Evolutionary conservation across 768 basidiomycete species (phyloP).

Genomic region (Pleurotus pulmonarius): DNA sequence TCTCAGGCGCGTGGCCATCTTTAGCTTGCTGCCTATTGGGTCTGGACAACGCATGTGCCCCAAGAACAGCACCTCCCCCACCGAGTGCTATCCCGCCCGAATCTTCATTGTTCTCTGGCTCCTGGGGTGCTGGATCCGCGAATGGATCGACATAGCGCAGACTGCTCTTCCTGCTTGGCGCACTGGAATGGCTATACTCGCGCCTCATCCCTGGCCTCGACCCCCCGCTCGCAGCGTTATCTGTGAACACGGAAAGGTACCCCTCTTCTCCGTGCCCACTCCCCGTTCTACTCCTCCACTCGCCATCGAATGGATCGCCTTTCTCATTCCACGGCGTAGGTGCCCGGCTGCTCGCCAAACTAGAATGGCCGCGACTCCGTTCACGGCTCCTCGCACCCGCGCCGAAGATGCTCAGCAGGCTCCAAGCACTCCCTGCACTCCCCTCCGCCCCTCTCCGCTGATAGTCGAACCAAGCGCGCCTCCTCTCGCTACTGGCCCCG

Average conservation of each 20-base stretch:
- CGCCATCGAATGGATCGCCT: constrained; percentile 48
- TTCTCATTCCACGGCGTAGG: constrained; percentile 38
- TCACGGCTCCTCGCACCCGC: constrained; percentile 31
- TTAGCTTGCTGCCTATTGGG: not conserved
- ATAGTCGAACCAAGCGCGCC: constrained; percentile 27
- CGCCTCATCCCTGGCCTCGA: constrained; percentile 22
- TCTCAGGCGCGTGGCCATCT: not conserved
- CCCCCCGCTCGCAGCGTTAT: constrained; percentile 11
- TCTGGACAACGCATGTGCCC: constrained; percentile 8
- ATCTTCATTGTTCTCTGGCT: not conserved
- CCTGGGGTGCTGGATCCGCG: constrained; percentile 30
- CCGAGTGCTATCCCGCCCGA: constrained; percentile 5
- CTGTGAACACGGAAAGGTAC: not conserved
- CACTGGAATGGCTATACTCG: constrained; percentile 36
- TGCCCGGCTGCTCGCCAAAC: constrained; percentile 17
- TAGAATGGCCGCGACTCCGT: constrained; percentile 25
- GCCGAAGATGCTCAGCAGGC: constrained; percentile 43
- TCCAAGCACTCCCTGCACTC: constrained; percentile 50
- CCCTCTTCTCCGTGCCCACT: constrained; percentile 1
- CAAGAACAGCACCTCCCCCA: not conserved
- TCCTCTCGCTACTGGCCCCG: constrained; percentile 16
- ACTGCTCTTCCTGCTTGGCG: constrained; percentile 15
- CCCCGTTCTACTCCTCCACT: constrained; percentile 6
- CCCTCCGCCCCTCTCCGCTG: constrained; percentile 28
- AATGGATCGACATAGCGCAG: constrained; percentile 49